A percentile compares a stretch with the other conserved stretches of the same genome.
Conservation (phyloP, 2,329 filamentous ascomycete genomes). For the Neopestalotiopsis clavispora region DNA sequence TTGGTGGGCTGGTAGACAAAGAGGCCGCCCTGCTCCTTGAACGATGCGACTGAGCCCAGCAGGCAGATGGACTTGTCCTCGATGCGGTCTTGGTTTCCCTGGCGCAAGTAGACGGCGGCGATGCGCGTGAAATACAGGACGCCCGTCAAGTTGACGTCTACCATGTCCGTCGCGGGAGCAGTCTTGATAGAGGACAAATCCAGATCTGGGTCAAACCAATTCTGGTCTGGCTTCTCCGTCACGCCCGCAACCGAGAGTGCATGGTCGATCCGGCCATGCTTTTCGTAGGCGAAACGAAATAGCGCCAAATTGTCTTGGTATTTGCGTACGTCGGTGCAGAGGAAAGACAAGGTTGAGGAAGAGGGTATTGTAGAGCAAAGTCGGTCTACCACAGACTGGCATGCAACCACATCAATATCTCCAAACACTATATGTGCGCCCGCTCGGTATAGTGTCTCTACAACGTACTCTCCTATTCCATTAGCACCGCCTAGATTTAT, state of each 20-base stretch:
- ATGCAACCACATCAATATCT: background rate
- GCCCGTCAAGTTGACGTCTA: background rate
- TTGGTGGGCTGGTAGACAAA: background rate
- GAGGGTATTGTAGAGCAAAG: background rate
- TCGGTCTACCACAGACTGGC: background rate
- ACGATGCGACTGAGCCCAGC: background rate
- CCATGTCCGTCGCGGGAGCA: background rate
- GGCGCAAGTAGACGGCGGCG: background rate
- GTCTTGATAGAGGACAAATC: background rate
- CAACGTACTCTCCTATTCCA: background rate
- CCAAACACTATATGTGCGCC: background rate
- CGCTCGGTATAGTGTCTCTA: background rate
- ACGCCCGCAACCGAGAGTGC: background rate
- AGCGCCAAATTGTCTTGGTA: background rate
- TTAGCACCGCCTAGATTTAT: background rate
- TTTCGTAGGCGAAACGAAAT: background rate
- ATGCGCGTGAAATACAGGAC: background rate
- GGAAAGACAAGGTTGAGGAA: background rate
- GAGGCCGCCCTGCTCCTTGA: slow-evolving; percentile 1
- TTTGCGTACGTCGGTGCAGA: background rate
- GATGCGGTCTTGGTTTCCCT: background rate
- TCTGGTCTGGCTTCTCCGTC: background rate
- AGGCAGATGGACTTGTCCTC: slow-evolving; percentile 2
- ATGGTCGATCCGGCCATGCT: background rate
- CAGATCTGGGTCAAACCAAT: background rate